Conservation (phyloP, 169 alveolate genomes). For the Cryptosporidium andersoni region DNA sequence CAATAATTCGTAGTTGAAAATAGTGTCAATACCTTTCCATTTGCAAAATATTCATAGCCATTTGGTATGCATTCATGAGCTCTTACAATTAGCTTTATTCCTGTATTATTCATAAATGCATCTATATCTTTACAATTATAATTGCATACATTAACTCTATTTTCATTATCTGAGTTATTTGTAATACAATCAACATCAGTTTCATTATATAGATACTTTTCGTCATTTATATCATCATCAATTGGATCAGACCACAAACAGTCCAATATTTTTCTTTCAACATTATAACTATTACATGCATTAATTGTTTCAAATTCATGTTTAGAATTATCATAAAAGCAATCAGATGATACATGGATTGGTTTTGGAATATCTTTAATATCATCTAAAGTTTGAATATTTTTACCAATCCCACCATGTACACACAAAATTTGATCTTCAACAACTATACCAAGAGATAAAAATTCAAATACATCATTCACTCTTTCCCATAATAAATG, state of each 20-base stretch:
- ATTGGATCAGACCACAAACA: constrained; percentile 78
- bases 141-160: neutral
- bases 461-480: constrained; percentile 79
- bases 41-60: constrained; percentile 76
- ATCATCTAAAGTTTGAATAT: constrained; percentile 73
- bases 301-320: neutral
- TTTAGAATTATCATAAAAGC: constrained; percentile 5
- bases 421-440: constrained; percentile 75
- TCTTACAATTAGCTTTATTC: constrained; percentile 74
- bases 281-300: constrained; percentile 15
- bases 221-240: constrained; percentile 74
- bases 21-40: constrained; percentile 76
- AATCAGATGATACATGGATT: constrained; percentile 74
- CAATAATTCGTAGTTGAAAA: constrained; percentile 77
- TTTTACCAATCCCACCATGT: constrained; percentile 79
- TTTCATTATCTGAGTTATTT: neutral
- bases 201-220: constrained; percentile 70
- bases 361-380: constrained; percentile 75
- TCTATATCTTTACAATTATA: constrained; percentile 76
- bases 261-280: constrained; percentile 73
- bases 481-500: constrained; percentile 74
- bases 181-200: constrained; percentile 51
- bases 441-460: constrained; percentile 75
- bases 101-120: constrained; percentile 73
- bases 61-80: constrained; percentile 76